These are phyloP conservation scores for Millerozyma miso DNA, from an alignment of 805 yeast species.

Conservation along the genomic window DNA sequence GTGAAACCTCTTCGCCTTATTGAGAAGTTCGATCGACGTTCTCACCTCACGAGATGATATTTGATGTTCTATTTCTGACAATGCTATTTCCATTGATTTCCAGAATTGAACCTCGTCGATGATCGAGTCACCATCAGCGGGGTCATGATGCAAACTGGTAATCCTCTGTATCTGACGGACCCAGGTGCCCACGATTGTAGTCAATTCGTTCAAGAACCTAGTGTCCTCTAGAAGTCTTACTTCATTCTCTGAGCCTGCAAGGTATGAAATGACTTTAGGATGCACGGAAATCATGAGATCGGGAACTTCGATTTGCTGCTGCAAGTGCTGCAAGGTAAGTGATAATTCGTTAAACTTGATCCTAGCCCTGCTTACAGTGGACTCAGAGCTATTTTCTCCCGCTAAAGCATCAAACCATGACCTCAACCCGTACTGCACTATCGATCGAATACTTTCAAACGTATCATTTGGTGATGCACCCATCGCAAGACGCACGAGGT, in stretches of 20 bases:
- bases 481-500: conserved; percentile 24
- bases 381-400: conserved; percentile 1
- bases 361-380: conserved; percentile 34
- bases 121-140: conserved; percentile 49
- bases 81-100: conserved; percentile 63
- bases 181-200: conserved; percentile 71
- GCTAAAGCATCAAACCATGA: conserved; percentile 62
- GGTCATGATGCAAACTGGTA: conserved; percentile 49
- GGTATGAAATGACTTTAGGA: conserved; percentile 33
- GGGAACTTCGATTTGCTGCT: conserved; percentile 66
- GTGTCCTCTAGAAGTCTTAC: conserved; percentile 45
- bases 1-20: conserved; percentile 73
- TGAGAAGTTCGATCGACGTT: conserved; percentile 56
- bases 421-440: conserved; percentile 60
- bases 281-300: conserved; percentile 53
- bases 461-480: conserved; percentile 15
- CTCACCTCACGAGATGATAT: conserved; percentile 49
- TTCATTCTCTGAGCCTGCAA: conserved; percentile 26
- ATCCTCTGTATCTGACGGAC: conserved; percentile 56
- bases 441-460: conserved; percentile 52
- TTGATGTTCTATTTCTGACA: conserved; percentile 55
- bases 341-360: conserved; percentile 67
- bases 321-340: conserved; percentile 60
- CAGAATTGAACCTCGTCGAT: conserved; percentile 74
- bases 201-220: conserved; percentile 61